phyloP scores from a whole-genome alignment of 495 filamentous ascomycete genomes.

The Lophium mytilinum region DNA sequence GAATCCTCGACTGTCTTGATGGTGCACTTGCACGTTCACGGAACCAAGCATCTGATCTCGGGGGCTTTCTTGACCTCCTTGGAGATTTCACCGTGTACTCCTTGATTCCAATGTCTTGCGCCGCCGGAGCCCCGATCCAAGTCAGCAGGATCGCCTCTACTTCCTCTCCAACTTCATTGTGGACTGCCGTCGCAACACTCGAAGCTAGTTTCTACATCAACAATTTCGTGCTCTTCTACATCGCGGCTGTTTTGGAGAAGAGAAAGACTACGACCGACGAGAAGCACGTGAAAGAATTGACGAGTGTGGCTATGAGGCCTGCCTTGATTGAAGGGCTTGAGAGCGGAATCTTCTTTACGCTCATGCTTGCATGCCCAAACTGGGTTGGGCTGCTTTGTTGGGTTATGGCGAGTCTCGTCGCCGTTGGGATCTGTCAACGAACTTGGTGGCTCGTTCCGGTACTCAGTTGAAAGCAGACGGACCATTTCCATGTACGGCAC shows the following conservation, averaged over 20 bases:
- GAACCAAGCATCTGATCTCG: conserved; percentile 22
- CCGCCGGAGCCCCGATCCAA: background rate
- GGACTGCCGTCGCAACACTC: conserved; percentile 23
- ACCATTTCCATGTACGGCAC: too few species aligned
- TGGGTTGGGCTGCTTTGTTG: conserved; percentile 3
- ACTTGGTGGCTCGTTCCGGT: background rate
- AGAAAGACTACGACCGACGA: background rate
- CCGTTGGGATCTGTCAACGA: background rate
- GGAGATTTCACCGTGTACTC: conserved; percentile 33
- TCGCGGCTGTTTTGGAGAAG: conserved; percentile 28
- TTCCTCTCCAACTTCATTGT: background rate
- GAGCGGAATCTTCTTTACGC: conserved; percentile 31
- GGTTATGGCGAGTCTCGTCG: background rate
- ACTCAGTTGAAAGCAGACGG: background rate
- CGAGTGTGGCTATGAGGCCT: conserved; percentile 32
- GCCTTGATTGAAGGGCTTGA: conserved; percentile 33
- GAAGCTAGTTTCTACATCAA: conserved; percentile 33
- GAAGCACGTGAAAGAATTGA: conserved; percentile 27
- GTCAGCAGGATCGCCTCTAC: background rate
- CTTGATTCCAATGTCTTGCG: conserved; percentile 24
- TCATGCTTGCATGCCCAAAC: conserved; percentile 28
- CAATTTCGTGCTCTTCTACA: conserved; percentile 35
- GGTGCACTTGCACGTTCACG: conserved; percentile 29
- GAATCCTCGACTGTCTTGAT: conserved; percentile 31
- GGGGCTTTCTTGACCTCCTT: conserved; percentile 33